phyloP scores from a whole-genome alignment of 495 filamentous ascomycete genomes.

The Podospora appendiculata region DNA sequence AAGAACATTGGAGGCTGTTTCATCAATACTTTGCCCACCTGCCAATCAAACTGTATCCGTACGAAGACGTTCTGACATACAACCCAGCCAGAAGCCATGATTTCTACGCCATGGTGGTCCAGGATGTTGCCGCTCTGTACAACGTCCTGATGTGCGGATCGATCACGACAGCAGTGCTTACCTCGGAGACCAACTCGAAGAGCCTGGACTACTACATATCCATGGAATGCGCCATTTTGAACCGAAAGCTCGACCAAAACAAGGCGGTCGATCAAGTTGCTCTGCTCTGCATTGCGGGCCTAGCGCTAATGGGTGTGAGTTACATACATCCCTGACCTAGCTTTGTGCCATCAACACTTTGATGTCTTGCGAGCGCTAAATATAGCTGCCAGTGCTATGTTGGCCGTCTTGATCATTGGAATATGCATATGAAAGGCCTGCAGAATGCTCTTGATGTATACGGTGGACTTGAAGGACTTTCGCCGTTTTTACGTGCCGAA shows the following conservation, averaged over 20 bases:
- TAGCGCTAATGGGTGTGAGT: constrained; percentile 21
- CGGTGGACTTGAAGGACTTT: constrained; percentile 10
- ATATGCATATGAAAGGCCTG: constrained; percentile 23
- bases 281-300: constrained; percentile 17
- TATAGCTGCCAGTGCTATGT: constrained; percentile 11
- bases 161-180: constrained; percentile 9
- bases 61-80: constrained; percentile 21
- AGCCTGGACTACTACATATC: constrained; percentile 20
- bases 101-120: constrained; percentile 11
- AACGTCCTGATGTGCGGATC: constrained; percentile 21
- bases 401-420: constrained; percentile 23
- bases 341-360: background rate
- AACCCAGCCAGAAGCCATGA: constrained; percentile 15
- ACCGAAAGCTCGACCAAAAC: constrained; percentile 15
- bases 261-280: constrained; percentile 10
- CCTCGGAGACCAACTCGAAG: constrained; percentile 6
- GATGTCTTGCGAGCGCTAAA: no score
- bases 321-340: background rate
- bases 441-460: constrained; percentile 17
- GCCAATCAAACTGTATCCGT: constrained; percentile 18
- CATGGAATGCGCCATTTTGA: constrained; percentile 21
- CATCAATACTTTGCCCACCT: constrained; percentile 10
- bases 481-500: constrained; percentile 10
- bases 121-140: constrained; percentile 13
- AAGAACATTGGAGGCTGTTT: constrained; percentile 15